phyloP scores from a whole-genome alignment of 257 asterid genomes.

The Haberlea rhodopensis region DNA sequence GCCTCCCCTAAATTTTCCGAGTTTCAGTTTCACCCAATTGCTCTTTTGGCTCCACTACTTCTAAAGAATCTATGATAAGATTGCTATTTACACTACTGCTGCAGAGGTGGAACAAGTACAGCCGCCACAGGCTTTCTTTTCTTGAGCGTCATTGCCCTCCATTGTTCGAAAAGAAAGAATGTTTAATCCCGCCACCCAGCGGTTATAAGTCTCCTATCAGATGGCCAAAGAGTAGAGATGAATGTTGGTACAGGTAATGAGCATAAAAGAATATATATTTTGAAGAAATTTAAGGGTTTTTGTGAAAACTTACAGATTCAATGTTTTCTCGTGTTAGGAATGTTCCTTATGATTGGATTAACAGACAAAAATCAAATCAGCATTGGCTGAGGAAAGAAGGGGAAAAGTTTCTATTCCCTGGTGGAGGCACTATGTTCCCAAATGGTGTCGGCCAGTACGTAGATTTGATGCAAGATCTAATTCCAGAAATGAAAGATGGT shows the following conservation, averaged over 20 bases:
- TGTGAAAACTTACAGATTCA: slow-evolving; percentile 7
- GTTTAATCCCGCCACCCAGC: slow-evolving; percentile 85
- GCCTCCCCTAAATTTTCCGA: background rate
- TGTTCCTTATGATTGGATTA: slow-evolving; percentile 61
- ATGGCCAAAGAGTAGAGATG: slow-evolving; percentile 88
- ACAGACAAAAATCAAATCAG: too few relatives aligned
- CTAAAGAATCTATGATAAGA: background rate
- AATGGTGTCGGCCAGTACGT: slow-evolving; percentile 45
- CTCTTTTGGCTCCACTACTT: background rate
- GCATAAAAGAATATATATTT: background rate
- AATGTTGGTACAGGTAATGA: slow-evolving; percentile 88
- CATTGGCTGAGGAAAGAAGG: too few relatives aligned
- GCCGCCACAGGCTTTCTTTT: slow-evolving; percentile 56
- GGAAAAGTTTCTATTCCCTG: too few relatives aligned
- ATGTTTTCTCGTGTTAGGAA: slow-evolving; percentile 36
- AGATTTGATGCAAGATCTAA: slow-evolving; percentile 45
- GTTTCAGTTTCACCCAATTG: background rate
- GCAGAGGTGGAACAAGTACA: slow-evolving; percentile 81
- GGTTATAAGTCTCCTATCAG: slow-evolving; percentile 73
- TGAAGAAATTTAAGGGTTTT: background rate
- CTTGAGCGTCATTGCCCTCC: slow-evolving; percentile 96
- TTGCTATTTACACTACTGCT: background rate
- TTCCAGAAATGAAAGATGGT: slow-evolving; percentile 55
- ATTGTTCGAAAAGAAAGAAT: slow-evolving; percentile 59
- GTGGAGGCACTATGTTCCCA: slow-evolving; percentile 62